Conservation (phyloP, 2,329 filamentous ascomycete species). For the Amauroascus niger region DNA sequence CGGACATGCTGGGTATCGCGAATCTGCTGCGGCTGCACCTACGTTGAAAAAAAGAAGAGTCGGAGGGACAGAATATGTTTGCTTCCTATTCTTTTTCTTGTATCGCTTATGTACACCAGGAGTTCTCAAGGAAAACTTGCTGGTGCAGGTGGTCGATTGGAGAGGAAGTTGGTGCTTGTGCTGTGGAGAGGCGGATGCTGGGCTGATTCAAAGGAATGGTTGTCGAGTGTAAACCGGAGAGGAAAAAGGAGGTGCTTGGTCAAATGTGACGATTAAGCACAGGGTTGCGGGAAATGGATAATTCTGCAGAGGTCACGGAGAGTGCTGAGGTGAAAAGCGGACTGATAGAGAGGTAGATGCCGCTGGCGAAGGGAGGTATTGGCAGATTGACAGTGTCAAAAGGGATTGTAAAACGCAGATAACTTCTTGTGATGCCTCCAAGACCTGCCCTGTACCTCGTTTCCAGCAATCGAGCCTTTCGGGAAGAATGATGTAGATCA, state of each 20-base stretch:
- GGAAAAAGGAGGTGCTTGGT: conserved; percentile 10
- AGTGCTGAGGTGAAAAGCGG: conserved; percentile 28
- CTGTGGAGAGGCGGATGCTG: conserved; percentile 12
- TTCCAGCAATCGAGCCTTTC: neutral
- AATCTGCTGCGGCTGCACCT: conserved; percentile 26
- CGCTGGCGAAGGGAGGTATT: conserved; percentile 12
- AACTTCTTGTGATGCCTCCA: neutral
- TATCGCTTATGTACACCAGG: conserved; percentile 69
- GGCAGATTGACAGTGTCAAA: conserved; percentile 23
- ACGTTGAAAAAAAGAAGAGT: conserved; percentile 25
- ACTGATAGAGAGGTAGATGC: conserved; percentile 23
- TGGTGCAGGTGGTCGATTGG: conserved; percentile 52
- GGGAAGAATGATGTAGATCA: neutral
- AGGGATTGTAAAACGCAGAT: conserved; percentile 13
- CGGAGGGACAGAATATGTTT: conserved; percentile 40
- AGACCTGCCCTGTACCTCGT: conserved; percentile 8
- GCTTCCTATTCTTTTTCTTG: conserved; percentile 42
- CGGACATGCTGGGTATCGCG: conserved; percentile 54
- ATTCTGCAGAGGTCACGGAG: conserved; percentile 18
- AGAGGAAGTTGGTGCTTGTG: conserved; percentile 14
- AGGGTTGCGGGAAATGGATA: conserved; percentile 10
- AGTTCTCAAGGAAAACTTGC: conserved; percentile 85
- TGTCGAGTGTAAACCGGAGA: conserved; percentile 18
- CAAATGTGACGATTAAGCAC: conserved; percentile 8
- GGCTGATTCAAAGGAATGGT: conserved; percentile 11